Evolutionary conservation across 1,139 yeast genomes (phyloP).

Genomic region (Yamadazyma atlantica): DNA sequence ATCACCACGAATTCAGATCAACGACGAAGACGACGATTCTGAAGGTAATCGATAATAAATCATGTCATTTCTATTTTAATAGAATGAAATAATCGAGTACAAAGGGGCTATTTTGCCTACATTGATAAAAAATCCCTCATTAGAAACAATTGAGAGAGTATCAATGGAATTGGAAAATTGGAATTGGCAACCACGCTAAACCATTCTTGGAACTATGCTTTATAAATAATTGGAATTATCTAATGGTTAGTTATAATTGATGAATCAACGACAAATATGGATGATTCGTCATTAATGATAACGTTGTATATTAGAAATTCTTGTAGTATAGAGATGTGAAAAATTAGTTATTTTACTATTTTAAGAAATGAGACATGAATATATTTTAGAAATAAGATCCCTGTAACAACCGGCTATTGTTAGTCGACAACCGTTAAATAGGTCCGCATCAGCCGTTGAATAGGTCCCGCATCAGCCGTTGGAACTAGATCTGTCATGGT

Average conservation of each 20-base stretch:
- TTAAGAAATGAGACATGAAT: constrained; percentile 1
- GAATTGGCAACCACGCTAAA: neutral
- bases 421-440: neutral
- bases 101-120: neutral
- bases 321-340: neutral
- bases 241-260: constrained; percentile 1
- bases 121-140: constrained; percentile 1
- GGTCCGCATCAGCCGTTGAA: neutral
- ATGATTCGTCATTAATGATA: neutral
- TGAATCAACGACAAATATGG: neutral
- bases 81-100: neutral
- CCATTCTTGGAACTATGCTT: neutral
- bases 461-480: neutral
- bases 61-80: neutral
- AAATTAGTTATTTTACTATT: neutral
- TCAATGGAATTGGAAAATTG: neutral
- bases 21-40: constrained; percentile 3
- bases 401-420: too few species aligned
- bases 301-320: neutral
- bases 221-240: neutral
- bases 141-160: constrained; percentile 1
- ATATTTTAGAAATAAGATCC: neutral
- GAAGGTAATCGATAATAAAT: neutral
- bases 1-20: neutral
- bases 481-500: too few species aligned